Evolutionary conservation across 169 alveolate genomes (phyloP).

Genomic region (Plasmodium berghei): DNA sequence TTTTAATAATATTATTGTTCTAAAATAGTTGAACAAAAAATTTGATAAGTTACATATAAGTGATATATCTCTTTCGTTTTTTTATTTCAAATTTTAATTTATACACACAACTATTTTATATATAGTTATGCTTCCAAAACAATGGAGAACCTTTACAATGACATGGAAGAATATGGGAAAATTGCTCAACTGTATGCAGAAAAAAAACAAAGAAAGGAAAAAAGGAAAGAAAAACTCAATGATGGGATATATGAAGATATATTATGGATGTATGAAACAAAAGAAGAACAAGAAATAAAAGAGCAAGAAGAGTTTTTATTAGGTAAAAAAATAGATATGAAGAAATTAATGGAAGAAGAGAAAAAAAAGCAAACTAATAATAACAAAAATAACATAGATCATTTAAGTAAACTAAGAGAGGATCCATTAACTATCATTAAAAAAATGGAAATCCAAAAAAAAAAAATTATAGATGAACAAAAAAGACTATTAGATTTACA

Average conservation of each 20-base stretch:
- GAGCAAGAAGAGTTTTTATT: conserved; percentile 71
- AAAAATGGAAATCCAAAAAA: conserved; percentile 49
- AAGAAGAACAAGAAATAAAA: conserved; percentile 65
- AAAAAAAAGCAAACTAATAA: conserved; percentile 20
- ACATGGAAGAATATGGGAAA: conserved; percentile 76
- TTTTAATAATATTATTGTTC: too few relatives aligned
- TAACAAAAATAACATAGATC: conserved; percentile 45
- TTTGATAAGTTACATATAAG: too few relatives aligned
- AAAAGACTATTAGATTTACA: conserved; percentile 55
- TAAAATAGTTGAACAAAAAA: too few relatives aligned
- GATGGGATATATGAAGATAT: conserved; percentile 65
- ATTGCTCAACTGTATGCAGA: conserved; percentile 60
- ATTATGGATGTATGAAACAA: conserved; percentile 76
- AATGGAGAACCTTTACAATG: conserved; percentile 75
- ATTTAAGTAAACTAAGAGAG: conserved; percentile 63
- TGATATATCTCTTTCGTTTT: too few relatives aligned
- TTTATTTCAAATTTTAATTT: too few relatives aligned
- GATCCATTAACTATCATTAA: conserved; percentile 74
- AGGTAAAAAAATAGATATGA: conserved; percentile 72
- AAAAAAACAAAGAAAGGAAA: conserved; percentile 60
- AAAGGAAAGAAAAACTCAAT: conserved; percentile 21
- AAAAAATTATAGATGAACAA: conserved; percentile 52
- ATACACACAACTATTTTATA: too few relatives aligned
- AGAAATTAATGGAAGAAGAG: conserved; percentile 63
- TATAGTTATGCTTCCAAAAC: background rate